These are phyloP conservation scores for Hanseniaspora gamundiae DNA, from an alignment of 1,139 yeast species.

Conservation along the genomic window DNA sequence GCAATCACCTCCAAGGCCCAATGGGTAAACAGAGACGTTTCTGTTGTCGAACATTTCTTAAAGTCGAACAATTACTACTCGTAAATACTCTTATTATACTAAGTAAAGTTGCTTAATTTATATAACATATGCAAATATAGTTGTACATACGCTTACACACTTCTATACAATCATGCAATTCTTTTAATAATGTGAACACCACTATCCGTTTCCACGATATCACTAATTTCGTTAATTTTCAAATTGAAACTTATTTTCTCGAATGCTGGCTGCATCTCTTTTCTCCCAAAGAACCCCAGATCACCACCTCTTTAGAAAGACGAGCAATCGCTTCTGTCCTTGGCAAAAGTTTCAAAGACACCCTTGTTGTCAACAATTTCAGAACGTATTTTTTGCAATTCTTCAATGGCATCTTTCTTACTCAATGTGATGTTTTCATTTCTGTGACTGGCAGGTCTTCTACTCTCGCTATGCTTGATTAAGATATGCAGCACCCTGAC, in stretches of 20 bases:
- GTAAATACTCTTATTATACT: too few species aligned
- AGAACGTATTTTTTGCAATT: constrained; percentile 45
- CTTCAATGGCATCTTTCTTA: constrained; percentile 73
- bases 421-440: constrained; percentile 56
- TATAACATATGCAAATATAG: too few species aligned
- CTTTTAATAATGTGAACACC: constrained; percentile 86
- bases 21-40: constrained; percentile 57
- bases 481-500: constrained; percentile 66
- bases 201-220: constrained; percentile 76
- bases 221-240: constrained; percentile 75
- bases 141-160: too few species aligned
- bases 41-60: constrained; percentile 44
- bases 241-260: constrained; percentile 78
- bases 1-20: constrained; percentile 45
- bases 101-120: too few species aligned
- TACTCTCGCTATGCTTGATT: constrained; percentile 68
- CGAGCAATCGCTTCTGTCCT: constrained; percentile 78
- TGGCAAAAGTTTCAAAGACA: constrained; percentile 60
- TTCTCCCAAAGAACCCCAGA: constrained; percentile 75
- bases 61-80: constrained; percentile 32
- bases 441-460: constrained; percentile 92
- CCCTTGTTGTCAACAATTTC: constrained; percentile 58
- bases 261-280: constrained; percentile 91
- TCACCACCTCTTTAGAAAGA: constrained; percentile 87
- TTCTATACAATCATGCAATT: constrained; percentile 37